Evolutionary conservation across 1,284 basidiomycete species (phyloP).

Genomic region (Irpex sp.): DNA sequence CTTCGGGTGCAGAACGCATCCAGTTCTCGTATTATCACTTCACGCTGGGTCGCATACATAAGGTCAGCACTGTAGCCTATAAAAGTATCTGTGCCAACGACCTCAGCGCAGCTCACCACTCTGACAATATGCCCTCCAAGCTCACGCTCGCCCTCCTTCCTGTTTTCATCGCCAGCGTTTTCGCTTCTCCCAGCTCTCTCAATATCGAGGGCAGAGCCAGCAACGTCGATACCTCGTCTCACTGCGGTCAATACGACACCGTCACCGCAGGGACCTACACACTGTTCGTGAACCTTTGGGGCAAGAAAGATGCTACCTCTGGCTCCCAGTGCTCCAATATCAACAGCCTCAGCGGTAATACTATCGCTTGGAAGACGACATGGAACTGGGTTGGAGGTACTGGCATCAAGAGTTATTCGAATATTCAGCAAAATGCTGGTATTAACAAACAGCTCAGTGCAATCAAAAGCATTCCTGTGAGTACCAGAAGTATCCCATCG

Average conservation of each 20-base stretch:
- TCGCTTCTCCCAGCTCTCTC: slow-evolving; percentile 11
- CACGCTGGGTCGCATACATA: too few species aligned
- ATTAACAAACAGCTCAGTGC: slow-evolving; percentile 50
- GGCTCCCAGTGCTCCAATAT: slow-evolving; percentile 58
- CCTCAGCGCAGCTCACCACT: too few species aligned
- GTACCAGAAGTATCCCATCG: slow-evolving; percentile 19
- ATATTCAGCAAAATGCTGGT: slow-evolving; percentile 48
- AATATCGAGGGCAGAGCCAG: slow-evolving; percentile 17
- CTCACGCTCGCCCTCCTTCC: slow-evolving; percentile 16
- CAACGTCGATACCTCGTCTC: slow-evolving; percentile 26
- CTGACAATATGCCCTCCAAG: slow-evolving; percentile 3
- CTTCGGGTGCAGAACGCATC: too few species aligned
- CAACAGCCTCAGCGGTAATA: slow-evolving; percentile 40
- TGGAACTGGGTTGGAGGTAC: slow-evolving; percentile 54
- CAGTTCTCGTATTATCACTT: too few species aligned
- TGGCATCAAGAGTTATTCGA: slow-evolving; percentile 60
- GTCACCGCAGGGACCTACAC: slow-evolving; percentile 43
- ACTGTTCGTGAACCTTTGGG: slow-evolving; percentile 53
- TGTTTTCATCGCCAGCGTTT: slow-evolving; percentile 10
- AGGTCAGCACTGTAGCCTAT: too few species aligned
- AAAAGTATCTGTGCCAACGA: too few species aligned
- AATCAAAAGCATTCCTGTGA: slow-evolving; percentile 53
- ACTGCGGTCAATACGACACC: slow-evolving; percentile 49
- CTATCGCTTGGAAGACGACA: slow-evolving; percentile 47
- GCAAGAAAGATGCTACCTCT: slow-evolving; percentile 37